Base-by-base conservation (phyloP, 805 yeast genomes). In the Kodamaea jinghongensis region DNA sequence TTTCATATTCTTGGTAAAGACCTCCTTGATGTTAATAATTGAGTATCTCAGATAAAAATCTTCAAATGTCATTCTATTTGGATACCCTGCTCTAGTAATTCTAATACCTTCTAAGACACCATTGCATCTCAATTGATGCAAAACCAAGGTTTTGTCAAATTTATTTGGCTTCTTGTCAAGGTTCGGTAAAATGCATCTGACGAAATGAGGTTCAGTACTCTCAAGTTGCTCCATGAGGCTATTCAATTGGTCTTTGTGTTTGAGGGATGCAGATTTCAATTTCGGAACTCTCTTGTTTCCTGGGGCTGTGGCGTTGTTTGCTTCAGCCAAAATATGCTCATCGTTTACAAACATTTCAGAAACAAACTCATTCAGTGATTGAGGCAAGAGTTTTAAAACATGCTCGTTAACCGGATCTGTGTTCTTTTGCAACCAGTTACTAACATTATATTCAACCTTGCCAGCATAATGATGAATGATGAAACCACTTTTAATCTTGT, bases 61-160 rank as follows among this genome's bases (percentile, higher is more conserved):
- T 32, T 81, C 77, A 60, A 90, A 91, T 20, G 81, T 78, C 56
- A 91, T 79, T 48, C 96, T 77, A 61, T 93, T 93, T 4, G 99
- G 99, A 60, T 84, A 93, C 2, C 99, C 99, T 6, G 96, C 88
- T 48, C 99, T 76, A 0, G 98, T 96, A 44, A 93, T 93, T 61
- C 99, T 76, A 22, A 93, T 93, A 45, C 99, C 99, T 70, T 93
- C 99, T 37, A 93, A 66, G 11, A 93, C 99, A 75, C 99, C 99
- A 56, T 93, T 93, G 56, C 98, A 93, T 47, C 96, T 73, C 46
- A 93, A 70, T 63, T 93, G 99, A 38, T 86, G 91, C 32, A 93
- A 67, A 6, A 93, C 95, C 16, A 93, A 65, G 22, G 64, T 65
- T 50, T 83, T 87, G 51, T 87, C 88, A 52, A 93, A 85, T 28